Base-by-base conservation (phyloP, 2,329 filamentous ascomycete species). In the Sporothrix brunneoviolacea region DNA sequence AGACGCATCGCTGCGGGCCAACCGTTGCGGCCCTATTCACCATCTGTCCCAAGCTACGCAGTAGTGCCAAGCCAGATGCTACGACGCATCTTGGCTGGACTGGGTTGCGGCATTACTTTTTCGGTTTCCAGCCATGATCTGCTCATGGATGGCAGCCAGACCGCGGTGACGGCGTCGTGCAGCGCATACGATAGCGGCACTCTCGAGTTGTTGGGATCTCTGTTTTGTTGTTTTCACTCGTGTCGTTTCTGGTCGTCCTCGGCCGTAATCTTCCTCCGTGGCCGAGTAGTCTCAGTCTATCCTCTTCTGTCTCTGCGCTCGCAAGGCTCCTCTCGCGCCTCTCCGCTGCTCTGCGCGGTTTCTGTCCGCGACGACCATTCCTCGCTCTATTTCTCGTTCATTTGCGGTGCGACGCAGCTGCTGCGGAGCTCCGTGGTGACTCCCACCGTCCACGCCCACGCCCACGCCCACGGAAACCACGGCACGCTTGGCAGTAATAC, bases 321-420 rank as follows among this genome's bases (percentile, higher is more conserved):
- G 10, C 10, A 10, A 28, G 24, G 24, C 24, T 28, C 41, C 16
- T 33, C 19, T 43, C 41, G 21, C 28, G 10, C 41, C 30, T 21
- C 32, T 37, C 38, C 24, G 16, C 35, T 24, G 16, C 21, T n/a
- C n/a, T 47, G 44, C 44, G 44, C 35, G 35, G 35, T 47, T 47
- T 47, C 44, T 38, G 33, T 21, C 44, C 44, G 38, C 30, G 37
- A 35, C 44, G 44, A 35, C 33, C 33, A 22, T 24, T 40, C 28
- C 45, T 48, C 45, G 45, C 45, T 48, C 19, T 48, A 40, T 48
- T 27, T 48, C 45, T 48, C 45, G 45, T 48, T 48, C 36, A 24
- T 48, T 48, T 48, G 45, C 38, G n/a, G 45, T 48, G 37, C 36
- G 10, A 40, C 18, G 6, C 16, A 16, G 12, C n/a, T n/a, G 44